Evolutionary conservation across 805 yeast genomes (phyloP).

Genomic region (Ogataea corticis): DNA sequence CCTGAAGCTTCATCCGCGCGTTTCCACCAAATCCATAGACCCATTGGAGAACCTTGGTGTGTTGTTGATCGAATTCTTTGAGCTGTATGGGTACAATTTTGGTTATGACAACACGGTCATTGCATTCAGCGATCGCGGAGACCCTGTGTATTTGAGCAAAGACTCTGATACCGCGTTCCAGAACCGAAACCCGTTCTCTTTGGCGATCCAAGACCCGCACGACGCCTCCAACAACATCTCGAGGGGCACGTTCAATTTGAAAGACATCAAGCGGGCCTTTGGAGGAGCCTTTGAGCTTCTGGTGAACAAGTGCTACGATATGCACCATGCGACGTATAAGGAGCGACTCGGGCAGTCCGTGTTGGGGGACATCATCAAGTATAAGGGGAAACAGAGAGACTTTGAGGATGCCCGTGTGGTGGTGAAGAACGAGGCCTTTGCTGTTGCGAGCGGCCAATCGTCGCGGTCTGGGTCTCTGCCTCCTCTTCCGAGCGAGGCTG

Average conservation of each 20-base stretch:
- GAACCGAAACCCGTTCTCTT: slow-evolving; percentile 56
- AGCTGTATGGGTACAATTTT: slow-evolving; percentile 85
- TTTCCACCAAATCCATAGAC: slow-evolving; percentile 63
- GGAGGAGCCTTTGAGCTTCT: slow-evolving; percentile 83
- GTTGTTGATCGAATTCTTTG: slow-evolving; percentile 86
- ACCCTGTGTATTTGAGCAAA: slow-evolving; percentile 62
- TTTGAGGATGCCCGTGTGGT: slow-evolving; percentile 71
- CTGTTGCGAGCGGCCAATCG: slow-evolving; percentile 28
- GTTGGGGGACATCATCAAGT: slow-evolving; percentile 75
- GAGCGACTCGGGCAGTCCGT: slow-evolving; percentile 70
- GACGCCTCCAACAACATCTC: slow-evolving; percentile 83
- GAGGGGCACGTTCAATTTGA: slow-evolving; percentile 77
- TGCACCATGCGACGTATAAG: slow-evolving; percentile 65
- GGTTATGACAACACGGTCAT: slow-evolving; percentile 80
- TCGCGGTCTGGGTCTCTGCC: slow-evolving; percentile 25
- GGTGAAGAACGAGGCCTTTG: slow-evolving; percentile 60
- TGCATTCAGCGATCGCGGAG: slow-evolving; percentile 55
- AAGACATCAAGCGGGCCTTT: slow-evolving; percentile 81
- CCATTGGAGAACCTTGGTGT: slow-evolving; percentile 81
- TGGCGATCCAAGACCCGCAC: slow-evolving; percentile 87
- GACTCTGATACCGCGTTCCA: slow-evolving; percentile 36
- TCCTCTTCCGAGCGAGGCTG: slow-evolving; percentile 35
- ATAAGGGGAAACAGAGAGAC: slow-evolving; percentile 72
- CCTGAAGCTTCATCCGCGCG: slow-evolving; percentile 73
- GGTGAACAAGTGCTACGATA: slow-evolving; percentile 70